phyloP scores from a whole-genome alignment of 208 protist species.

The Lotmaria passim region DNA sequence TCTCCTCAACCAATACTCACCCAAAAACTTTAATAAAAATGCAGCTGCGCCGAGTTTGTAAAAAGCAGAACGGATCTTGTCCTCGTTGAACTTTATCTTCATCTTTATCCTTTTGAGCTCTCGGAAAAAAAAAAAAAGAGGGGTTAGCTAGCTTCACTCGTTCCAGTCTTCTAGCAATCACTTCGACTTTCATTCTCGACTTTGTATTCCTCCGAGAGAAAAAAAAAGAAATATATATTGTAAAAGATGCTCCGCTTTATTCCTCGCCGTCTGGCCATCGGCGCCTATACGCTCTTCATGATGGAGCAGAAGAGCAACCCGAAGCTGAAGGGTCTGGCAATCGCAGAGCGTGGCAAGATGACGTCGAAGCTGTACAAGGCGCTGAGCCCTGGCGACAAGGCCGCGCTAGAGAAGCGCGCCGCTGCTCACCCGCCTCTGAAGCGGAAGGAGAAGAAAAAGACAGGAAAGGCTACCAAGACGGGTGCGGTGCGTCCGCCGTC shows the following conservation, averaged over 20 bases:
- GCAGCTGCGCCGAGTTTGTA: not conserved
- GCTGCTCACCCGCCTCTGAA: slow-evolving; percentile 37
- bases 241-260: slow-evolving; percentile 68
- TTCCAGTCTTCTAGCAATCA: not conserved
- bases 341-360: slow-evolving; percentile 72
- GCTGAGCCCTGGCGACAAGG: slow-evolving; percentile 59
- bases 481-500: slow-evolving; percentile 33
- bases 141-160: too few species aligned
- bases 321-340: slow-evolving; percentile 73
- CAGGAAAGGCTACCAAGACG: slow-evolving; percentile 21
- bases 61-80: not conserved
- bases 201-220: not conserved
- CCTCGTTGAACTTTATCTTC: not conserved
- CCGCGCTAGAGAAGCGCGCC: slow-evolving; percentile 69
- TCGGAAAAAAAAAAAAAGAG: too few species aligned
- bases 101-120: not conserved
- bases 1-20: not conserved
- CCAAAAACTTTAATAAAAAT: not conserved
- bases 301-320: slow-evolving; percentile 87
- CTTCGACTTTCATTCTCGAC: not conserved
- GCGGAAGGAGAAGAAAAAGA: slow-evolving; percentile 37
- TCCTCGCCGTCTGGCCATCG: slow-evolving; percentile 68
- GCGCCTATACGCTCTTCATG: slow-evolving; percentile 86
- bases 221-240: not conserved
- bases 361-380: slow-evolving; percentile 84